Evolutionary conservation across 176 grass and related monocot species (phyloP).

Genomic region (Urochloa ruziziensis): DNA sequence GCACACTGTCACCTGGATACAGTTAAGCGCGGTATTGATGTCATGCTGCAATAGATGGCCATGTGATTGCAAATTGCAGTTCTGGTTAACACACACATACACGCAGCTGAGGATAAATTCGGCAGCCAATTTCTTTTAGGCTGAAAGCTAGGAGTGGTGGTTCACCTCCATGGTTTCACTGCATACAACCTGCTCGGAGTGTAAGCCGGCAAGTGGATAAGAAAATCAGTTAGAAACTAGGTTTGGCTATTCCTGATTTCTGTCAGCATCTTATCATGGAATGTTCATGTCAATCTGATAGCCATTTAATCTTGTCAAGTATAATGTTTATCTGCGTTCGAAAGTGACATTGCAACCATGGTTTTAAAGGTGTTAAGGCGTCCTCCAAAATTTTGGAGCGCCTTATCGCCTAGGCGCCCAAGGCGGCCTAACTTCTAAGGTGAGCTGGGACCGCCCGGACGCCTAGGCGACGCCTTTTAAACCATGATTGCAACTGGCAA

Average conservation of each 20-base stretch:
- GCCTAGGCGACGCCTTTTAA: no score
- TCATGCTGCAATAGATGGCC: neutral
- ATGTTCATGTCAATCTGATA: neutral
- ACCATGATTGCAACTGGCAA: neutral
- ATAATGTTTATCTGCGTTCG: neutral
- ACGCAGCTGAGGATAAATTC: neutral
- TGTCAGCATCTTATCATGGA: neutral
- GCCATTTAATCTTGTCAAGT: neutral
- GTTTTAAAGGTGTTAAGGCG: no score
- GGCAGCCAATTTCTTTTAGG: neutral
- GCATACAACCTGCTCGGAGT: neutral
- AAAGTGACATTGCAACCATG: neutral
- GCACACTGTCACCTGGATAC: neutral
- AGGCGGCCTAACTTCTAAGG: no score
- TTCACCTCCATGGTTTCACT: neutral
- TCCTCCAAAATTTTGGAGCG: no score
- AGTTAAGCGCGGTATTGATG: neutral
- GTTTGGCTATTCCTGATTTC: neutral
- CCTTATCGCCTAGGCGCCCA: no score
- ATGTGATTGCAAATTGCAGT: neutral
- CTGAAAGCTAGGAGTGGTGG: neutral
- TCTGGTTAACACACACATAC: neutral
- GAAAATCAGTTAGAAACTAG: neutral
- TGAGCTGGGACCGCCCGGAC: no score
- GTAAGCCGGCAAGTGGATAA: neutral